Evolutionary conservation across 345 rosid species (phyloP).

Genomic region (Citropsis articulata): DNA sequence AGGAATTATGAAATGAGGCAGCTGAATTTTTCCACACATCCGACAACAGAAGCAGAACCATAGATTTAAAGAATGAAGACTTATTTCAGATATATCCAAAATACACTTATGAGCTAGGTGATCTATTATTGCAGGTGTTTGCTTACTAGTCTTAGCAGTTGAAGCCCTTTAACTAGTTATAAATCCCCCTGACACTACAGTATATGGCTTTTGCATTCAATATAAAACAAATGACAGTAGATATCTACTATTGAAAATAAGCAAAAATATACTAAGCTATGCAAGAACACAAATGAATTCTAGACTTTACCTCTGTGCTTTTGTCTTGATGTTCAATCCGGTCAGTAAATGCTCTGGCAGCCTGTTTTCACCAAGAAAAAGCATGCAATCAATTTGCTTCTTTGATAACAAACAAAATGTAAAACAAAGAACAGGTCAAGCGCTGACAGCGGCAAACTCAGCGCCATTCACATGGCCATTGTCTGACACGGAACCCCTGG

Average conservation of each 20-base stretch:
- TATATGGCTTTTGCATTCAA: no score
- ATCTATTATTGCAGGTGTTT: background rate
- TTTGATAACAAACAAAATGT: background rate
- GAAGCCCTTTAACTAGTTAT: background rate
- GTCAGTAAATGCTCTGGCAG: conserved; percentile 39
- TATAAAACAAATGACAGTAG: no score
- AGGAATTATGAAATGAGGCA: background rate
- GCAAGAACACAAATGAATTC: conserved; percentile 6
- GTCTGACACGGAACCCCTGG: conserved; percentile 63
- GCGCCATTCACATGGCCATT: conserved; percentile 48
- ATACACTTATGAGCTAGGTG: background rate
- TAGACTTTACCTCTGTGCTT: conserved; percentile 43
- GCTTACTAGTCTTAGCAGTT: background rate
- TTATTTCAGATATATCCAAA: background rate
- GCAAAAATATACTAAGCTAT: background rate
- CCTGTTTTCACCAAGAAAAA: conserved; percentile 35
- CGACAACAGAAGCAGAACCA: background rate
- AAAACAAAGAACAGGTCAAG: background rate
- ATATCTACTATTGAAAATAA: no score
- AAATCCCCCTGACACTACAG: background rate
- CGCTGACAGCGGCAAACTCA: conserved; percentile 53
- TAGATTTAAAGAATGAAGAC: background rate
- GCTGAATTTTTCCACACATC: background rate
- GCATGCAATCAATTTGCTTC: conserved; percentile 7
- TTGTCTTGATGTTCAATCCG: conserved; percentile 48